A percentile compares a stretch with the other conserved stretches of the same genome.
phyloP scores from a whole-genome alignment of 2,329 filamentous ascomycete species.

The Fusarium caatingaense region DNA sequence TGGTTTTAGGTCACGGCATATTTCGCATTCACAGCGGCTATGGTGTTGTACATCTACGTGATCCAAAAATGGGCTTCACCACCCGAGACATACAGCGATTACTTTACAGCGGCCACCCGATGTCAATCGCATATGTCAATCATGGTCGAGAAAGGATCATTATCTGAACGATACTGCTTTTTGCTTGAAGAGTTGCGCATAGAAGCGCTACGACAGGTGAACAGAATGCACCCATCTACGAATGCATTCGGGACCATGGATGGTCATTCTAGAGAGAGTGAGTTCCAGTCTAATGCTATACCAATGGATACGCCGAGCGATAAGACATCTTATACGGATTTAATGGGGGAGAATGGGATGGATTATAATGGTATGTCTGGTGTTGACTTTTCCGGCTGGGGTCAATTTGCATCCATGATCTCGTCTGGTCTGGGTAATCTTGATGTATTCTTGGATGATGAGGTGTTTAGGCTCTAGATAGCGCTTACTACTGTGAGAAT shows the following conservation, averaged over 20 bases:
- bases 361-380: conserved; percentile 42
- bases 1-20: conserved; percentile 37
- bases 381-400: conserved; percentile 39
- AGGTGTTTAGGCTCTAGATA: conserved; percentile 23
- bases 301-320: conserved; percentile 32
- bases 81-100: conserved; percentile 32
- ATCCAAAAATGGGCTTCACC: conserved; percentile 42
- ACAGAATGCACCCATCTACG: conserved; percentile 31
- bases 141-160: conserved; percentile 41
- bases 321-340: conserved; percentile 38
- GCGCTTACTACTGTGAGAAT: background rate
- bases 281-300: conserved; percentile 19
- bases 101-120: conserved; percentile 35
- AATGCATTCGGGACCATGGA: conserved; percentile 10
- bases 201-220: conserved; percentile 40
- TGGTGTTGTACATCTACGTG: conserved; percentile 44
- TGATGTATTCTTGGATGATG: conserved; percentile 41
- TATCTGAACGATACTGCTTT: conserved; percentile 42
- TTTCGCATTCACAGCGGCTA: conserved; percentile 43
- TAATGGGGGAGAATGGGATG: conserved; percentile 34
- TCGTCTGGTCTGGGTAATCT: conserved; percentile 44
- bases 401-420: conserved; percentile 44
- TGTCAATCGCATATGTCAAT: conserved; percentile 41
- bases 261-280: conserved; percentile 8
- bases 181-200: conserved; percentile 39